Evolutionary conservation across 2,329 filamentous ascomycete genomes (phyloP).

Genomic region (Colletotrichum nymphaeae): DNA sequence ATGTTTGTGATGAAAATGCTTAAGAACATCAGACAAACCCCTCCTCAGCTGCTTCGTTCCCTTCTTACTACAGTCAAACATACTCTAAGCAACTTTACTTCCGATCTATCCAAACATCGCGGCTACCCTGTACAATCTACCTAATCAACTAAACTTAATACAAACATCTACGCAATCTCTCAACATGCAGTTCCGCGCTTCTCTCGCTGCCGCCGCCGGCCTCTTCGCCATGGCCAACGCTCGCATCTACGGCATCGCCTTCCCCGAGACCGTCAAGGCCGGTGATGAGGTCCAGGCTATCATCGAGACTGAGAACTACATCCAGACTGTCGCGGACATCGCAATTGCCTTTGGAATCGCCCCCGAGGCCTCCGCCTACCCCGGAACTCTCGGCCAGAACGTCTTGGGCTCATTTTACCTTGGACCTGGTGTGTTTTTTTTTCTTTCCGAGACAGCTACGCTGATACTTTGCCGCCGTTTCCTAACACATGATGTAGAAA

Average conservation of each 20-base stretch:
- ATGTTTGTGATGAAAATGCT: background rate
- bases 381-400: slow-evolving; percentile 42
- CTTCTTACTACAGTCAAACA: background rate
- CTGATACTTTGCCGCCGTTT: no score
- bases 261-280: slow-evolving; percentile 53
- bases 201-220: slow-evolving; percentile 38
- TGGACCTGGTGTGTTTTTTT: slow-evolving; percentile 44
- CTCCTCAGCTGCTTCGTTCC: background rate
- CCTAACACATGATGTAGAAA: slow-evolving; percentile 20
- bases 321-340: slow-evolving; percentile 56
- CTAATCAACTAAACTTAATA: background rate
- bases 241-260: slow-evolving; percentile 55
- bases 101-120: background rate
- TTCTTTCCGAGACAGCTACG: no score
- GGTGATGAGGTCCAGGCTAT: slow-evolving; percentile 47
- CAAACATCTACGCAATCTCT: no score
- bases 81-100: background rate
- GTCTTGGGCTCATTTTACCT: slow-evolving; percentile 48
- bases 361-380: slow-evolving; percentile 39
- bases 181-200: slow-evolving; percentile 39
- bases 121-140: background rate
- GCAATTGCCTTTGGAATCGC: slow-evolving; percentile 55
- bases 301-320: slow-evolving; percentile 54
- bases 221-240: slow-evolving; percentile 45
- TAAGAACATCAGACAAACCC: slow-evolving; percentile 9